A percentile compares a stretch with the other conserved stretches of the same genome.
Evolutionary conservation across 73 alveolate species (phyloP).

Genomic region (Paramecium sonneborni): DNA sequence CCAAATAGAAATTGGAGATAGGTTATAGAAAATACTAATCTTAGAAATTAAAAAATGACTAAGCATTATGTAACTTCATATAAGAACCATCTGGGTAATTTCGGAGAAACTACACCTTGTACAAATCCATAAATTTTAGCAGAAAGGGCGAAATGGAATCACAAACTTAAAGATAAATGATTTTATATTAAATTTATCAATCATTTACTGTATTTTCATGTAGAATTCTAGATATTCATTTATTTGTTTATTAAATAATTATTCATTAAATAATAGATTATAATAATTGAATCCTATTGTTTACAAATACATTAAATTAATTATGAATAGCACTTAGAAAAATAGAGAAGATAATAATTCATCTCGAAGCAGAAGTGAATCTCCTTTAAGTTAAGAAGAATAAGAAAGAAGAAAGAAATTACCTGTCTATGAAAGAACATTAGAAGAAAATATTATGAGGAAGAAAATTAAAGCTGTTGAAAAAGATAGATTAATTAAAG

Average conservation of each 20-base stretch:
- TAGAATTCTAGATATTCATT: no score
- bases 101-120: constrained; percentile 46
- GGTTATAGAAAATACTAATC: neutral
- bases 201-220: neutral
- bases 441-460: constrained; percentile 63
- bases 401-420: neutral
- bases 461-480: constrained; percentile 50
- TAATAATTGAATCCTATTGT: neutral
- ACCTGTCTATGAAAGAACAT: neutral
- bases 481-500: constrained; percentile 39
- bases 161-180: constrained; percentile 12
- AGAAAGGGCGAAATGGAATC: constrained; percentile 52
- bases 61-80: constrained; percentile 4
- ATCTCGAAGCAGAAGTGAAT: neutral
- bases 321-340: neutral
- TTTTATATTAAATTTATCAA: neutral
- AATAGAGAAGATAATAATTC: neutral
- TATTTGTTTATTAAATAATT: no score
- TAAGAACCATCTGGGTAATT: constrained; percentile 34
- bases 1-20: constrained; percentile 52
- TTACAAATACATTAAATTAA: neutral
- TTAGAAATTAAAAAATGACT: neutral
- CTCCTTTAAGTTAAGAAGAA: constrained; percentile 5
- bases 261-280: neutral
- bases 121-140: neutral